Base-by-base conservation (phyloP, 2,329 filamentous ascomycete genomes). In the Alternaria tenuissima region DNA sequence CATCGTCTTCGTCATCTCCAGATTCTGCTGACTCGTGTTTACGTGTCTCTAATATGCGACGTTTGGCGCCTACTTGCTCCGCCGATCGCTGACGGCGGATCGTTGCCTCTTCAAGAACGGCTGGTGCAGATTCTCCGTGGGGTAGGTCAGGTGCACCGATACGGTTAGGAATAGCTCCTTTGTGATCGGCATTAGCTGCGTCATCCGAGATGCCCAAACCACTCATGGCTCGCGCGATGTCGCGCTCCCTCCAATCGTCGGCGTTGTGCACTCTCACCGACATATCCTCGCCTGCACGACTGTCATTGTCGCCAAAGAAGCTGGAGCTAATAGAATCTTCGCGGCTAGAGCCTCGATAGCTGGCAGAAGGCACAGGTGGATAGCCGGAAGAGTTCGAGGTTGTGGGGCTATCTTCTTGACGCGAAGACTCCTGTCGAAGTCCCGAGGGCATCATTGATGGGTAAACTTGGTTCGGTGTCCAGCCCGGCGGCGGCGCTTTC, bases 1-100 rank as follows among this genome's bases (percentile, higher is more conserved):
- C 94, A 61, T 97, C 94, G 66, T 97, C 94, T 79, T 97, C 94
- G 69, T 97, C 94, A 71, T 97, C 94, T 5, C 94, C 94, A 30
- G 92, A 96, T 71, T 97, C 94, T 14, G 88, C 88, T 56, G 91
- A 89, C 69, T 96, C 92, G 38, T 88, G 81, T 16, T 87, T 86
- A 44, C 88, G 86, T 69, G 88, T 92, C 71, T 96, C 92, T 34
- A 92, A 79, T 7, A 88, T 89, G 65, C 93, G 91, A 32, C 90
- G 88, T 77, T 91, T 94, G 3, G 88, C 87, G 64, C 87, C 88
- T 24, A 93, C 86, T 65, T 90, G 89, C 71, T 96, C 93, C 2
- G 88, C 83, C 4, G 91, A 92, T 26, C 89, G 88, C 69, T 88
- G 86, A 62, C 87, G 89, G 41, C 86, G 86, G 26, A 87, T 74